Evolutionary conservation across 441 rosid genomes (phyloP).

Genomic region (Omphalea diandra): DNA sequence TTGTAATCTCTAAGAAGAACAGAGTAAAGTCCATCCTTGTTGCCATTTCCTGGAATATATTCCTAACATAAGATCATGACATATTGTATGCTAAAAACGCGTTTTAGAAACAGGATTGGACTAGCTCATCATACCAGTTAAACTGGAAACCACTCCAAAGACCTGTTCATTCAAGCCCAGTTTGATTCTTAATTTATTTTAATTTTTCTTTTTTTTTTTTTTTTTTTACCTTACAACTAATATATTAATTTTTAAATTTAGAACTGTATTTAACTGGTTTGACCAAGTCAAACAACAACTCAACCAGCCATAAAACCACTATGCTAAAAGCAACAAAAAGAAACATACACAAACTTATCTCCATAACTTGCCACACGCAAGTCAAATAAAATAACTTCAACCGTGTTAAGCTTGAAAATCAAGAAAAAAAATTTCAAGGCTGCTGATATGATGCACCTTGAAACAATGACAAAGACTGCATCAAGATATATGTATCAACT

Average conservation of each 20-base stretch:
- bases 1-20: constrained; percentile 91
- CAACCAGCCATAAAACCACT: too few species aligned
- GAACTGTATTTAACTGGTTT: too few species aligned
- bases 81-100: constrained; percentile 5
- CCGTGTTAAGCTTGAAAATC: not conserved
- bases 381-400: not conserved
- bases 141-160: not conserved
- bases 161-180: not conserved
- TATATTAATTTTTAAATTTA: too few species aligned
- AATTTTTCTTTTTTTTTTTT: too few species aligned
- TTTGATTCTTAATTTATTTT: not conserved
- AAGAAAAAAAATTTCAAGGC: not conserved
- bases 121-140: too few species aligned
- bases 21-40: constrained; percentile 94
- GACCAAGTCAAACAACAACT: too few species aligned
- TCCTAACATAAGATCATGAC: constrained; percentile 20
- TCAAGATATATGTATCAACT: not conserved
- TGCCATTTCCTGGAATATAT: constrained; percentile 79
- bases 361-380: not conserved
- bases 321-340: constrained; percentile 8
- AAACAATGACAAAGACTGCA: not conserved
- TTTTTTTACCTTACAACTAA: not conserved
- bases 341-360: not conserved
- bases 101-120: not conserved
- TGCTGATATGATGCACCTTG: not conserved